Conservation (phyloP, 140 eudicot species). For the Ambrosia hybrid region DNA sequence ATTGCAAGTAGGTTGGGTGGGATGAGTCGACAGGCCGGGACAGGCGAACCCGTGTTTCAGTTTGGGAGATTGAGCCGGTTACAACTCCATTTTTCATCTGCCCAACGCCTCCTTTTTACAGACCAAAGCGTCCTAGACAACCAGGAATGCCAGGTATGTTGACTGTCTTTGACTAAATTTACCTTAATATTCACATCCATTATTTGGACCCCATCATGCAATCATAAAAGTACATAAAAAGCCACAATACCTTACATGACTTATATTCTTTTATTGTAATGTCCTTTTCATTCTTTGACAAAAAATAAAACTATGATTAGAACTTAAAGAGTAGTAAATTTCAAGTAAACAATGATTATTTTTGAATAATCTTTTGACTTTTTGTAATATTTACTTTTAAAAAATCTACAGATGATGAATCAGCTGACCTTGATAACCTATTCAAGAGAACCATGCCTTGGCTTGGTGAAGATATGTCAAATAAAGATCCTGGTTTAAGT, state of each 20-base stretch:
- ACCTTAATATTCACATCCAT: neutral
- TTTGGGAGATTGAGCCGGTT: conserved; percentile 96
- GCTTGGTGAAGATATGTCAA: conserved; percentile 72
- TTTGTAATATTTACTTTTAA: neutral
- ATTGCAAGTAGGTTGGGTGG: conserved; percentile 78
- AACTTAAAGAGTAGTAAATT: too few species aligned
- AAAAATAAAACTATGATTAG: too few species aligned
- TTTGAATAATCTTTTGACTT: conserved; percentile 6
- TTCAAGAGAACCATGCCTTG: conserved; percentile 91
- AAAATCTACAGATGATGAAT: conserved; percentile 87
- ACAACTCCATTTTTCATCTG: conserved; percentile 94
- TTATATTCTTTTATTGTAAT: conserved; percentile 28
- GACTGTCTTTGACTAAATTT: neutral
- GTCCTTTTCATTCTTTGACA: neutral
- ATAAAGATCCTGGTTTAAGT: conserved; percentile 79
- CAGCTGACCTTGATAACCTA: conserved; percentile 56
- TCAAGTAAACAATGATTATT: conserved; percentile 21
- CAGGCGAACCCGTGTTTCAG: conserved; percentile 82
- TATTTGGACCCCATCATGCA: neutral
- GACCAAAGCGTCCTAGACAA: conserved; percentile 77
- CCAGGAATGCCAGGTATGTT: conserved; percentile 90
- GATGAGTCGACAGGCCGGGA: conserved; percentile 96
- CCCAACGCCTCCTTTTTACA: conserved; percentile 80
- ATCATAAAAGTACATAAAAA: conserved; percentile 23
- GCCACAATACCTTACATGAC: conserved; percentile 20